Base-by-base conservation (phyloP, 2,329 filamentous ascomycete species). In the Juglanconis sp. region DNA sequence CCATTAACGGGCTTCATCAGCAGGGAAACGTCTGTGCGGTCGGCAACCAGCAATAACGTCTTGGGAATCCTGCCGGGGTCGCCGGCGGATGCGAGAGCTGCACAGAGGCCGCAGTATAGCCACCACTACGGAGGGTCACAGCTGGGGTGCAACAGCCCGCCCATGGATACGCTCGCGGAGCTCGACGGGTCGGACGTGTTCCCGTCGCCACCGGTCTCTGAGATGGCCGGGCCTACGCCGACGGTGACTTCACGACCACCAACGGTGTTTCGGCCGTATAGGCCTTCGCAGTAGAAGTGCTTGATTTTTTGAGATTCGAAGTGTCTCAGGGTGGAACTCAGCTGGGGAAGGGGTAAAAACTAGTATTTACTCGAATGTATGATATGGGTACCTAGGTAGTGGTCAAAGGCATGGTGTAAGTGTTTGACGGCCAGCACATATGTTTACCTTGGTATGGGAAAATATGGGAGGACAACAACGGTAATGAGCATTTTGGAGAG, bases 241-340 rank as follows among this genome's bases (percentile, higher is more conserved):
- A 17, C 13, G 30, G 35, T 49, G 35, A 6, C 42, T 15, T 34
- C 38, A n/a, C 48, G 46, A 4, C 31, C 35, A 13, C 36, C 57
- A 9, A 42, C 38, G 24, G 34, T 30, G 11, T 62, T 56, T 38
- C 40, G 56, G 13, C 60, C 48, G n/a, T 62, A 62, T n/a, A 53
- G 52, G 24, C 60, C 57, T 4, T 35, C 48, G 13, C 36, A 17
- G 53, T 44, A 35, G 52, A 13, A 38, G 40, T 17, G 38, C 4
- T 4, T 5, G 38, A 13, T 10, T 4, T 4, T 10, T 7, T 42
- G 10, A 11, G 38, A 42, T 42, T 4, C n/a, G 38, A 9, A 42
- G 10, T 42, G 38, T 24, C 24, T 24, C 24, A 42, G 10, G 38
- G 11, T 13, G 38, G 24, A 24, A 24, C 24, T 24, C 24, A 24